Percentiles rank a stretch among this genome's conserved stretches.
phyloP scores from a whole-genome alignment of 805 yeast species.

The Saturnispora gosingensis region DNA sequence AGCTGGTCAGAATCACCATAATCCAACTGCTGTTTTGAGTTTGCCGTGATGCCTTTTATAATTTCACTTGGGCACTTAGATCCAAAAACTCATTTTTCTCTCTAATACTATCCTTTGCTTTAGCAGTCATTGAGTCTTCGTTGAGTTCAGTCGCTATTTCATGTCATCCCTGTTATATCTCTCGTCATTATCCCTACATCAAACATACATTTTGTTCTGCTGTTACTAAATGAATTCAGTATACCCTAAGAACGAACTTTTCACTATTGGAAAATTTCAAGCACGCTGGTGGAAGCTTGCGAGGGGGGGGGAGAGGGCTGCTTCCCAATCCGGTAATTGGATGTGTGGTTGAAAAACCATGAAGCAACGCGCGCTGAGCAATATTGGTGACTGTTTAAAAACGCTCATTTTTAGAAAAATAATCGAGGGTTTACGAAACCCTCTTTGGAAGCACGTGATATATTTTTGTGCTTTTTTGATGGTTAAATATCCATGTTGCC shows the following conservation, averaged over 20 bases:
- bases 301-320: neutral
- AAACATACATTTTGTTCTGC: conserved; percentile 7
- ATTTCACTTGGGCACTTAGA: too few relatives aligned
- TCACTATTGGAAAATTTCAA: neutral
- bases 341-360: neutral
- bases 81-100: too few relatives aligned
- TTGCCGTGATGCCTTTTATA: too few relatives aligned
- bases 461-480: too few relatives aligned
- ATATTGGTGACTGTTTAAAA: neutral
- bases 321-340: neutral
- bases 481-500: neutral
- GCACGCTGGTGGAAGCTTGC: conserved; percentile 1
- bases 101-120: too few relatives aligned
- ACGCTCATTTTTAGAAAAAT: neutral
- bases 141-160: neutral
- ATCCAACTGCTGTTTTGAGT: too few relatives aligned
- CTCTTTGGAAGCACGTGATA: neutral
- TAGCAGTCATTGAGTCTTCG: too few relatives aligned
- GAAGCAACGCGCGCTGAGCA: neutral
- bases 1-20: too few relatives aligned
- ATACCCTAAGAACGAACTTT: neutral
- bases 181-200: neutral
- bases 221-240: neutral
- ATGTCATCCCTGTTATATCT: neutral
- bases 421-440: neutral